Evolutionary conservation across 805 yeast species (phyloP).

Genomic region (Wickerhamiella kurtzmanii): DNA sequence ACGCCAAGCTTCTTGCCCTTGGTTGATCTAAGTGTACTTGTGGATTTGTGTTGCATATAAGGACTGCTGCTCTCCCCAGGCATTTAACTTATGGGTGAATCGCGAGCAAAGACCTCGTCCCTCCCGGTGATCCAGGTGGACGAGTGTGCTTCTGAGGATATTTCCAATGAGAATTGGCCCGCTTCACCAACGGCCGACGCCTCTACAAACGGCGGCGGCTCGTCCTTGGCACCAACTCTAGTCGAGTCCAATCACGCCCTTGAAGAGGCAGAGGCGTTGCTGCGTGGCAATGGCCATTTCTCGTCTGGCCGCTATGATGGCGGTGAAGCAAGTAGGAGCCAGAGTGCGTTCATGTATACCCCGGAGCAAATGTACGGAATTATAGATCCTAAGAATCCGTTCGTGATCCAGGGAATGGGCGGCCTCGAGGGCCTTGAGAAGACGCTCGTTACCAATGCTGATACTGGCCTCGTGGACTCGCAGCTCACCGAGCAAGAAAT

Average conservation of each 20-base stretch:
- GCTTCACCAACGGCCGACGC: neutral
- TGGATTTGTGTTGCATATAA: no score
- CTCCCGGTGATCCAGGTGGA: neutral
- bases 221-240: neutral
- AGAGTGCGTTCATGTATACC: slow-evolving; percentile 9
- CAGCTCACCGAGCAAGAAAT: slow-evolving; percentile 16
- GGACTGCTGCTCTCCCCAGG: no score
- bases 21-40: no score
- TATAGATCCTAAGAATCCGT: slow-evolving; percentile 29
- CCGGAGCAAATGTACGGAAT: slow-evolving; percentile 19
- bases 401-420: slow-evolving; percentile 27
- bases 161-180: neutral
- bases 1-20: no score
- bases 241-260: slow-evolving; percentile 3
- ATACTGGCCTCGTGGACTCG: slow-evolving; percentile 22
- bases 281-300: slow-evolving; percentile 7
- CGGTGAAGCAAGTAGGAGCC: slow-evolving; percentile 1
- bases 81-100: neutral
- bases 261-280: slow-evolving; percentile 12
- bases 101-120: neutral
- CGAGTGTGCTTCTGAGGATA: neutral
- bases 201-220: neutral
- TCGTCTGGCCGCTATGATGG: no score
- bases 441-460: slow-evolving; percentile 23
- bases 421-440: slow-evolving; percentile 25